phyloP scores from a whole-genome alignment of 2,329 filamentous ascomycete species.

The Fusarium nurragi region DNA sequence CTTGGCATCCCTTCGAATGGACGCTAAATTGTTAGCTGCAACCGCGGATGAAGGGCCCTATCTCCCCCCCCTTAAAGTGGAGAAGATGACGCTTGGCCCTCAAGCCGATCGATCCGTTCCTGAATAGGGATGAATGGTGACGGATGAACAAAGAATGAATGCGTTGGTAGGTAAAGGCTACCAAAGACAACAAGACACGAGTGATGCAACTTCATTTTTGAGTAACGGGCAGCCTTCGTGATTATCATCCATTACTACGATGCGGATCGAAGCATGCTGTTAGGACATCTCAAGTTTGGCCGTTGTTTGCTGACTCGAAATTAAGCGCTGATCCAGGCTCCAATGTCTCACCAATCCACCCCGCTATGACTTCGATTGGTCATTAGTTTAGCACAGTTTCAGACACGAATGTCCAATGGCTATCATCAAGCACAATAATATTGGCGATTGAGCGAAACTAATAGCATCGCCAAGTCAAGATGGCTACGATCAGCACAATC shows the following conservation, averaged over 20 bases:
- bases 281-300: too few species aligned
- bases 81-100: conserved; percentile 16
- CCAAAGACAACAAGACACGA: not conserved
- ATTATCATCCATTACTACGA: too few species aligned
- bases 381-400: conserved; percentile 9
- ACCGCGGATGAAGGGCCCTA: conserved; percentile 9
- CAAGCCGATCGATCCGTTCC: conserved; percentile 31
- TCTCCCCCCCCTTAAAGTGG: conserved; percentile 31
- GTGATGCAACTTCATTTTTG: too few species aligned
- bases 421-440: conserved; percentile 5
- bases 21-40: conserved; percentile 24
- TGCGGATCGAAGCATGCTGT: too few species aligned
- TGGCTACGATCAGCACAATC: not conserved
- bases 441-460: conserved; percentile 12
- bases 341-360: conserved; percentile 24
- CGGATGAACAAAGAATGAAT: too few species aligned
- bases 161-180: not conserved
- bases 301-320: not conserved
- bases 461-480: conserved; percentile 9
- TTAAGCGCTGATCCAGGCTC: conserved; percentile 14
- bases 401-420: not conserved
- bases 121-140: not conserved
- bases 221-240: too few species aligned
- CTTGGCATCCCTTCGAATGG: conserved; percentile 11
- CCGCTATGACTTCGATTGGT: conserved; percentile 14